phyloP scores from a whole-genome alignment of 1,139 yeast species.

The Diutina sp. region DNA sequence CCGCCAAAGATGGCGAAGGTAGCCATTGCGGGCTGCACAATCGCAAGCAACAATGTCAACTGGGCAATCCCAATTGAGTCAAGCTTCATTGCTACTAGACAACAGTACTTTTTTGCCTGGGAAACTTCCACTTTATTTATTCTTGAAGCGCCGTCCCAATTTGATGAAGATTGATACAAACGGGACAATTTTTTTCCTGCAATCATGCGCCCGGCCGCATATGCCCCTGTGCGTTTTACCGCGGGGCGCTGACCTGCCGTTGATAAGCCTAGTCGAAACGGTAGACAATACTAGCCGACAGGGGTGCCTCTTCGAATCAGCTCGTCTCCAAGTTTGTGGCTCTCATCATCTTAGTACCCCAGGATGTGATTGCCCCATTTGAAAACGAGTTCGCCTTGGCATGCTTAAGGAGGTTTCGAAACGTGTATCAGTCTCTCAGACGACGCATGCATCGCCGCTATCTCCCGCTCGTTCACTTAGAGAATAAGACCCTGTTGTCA shows the following conservation, averaged over 20 bases:
- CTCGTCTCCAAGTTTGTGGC: neutral
- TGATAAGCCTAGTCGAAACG: neutral
- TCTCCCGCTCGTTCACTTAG: no score
- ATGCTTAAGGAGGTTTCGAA: no score
- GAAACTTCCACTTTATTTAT: neutral
- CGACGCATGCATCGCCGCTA: no score
- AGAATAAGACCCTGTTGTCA: no score
- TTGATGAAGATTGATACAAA: neutral
- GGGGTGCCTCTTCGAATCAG: neutral
- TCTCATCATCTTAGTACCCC: neutral
- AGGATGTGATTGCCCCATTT: neutral
- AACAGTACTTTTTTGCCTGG: neutral
- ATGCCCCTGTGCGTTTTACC: neutral
- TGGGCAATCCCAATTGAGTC: slow-evolving; percentile 1
- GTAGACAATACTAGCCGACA: neutral
- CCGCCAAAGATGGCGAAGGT: neutral
- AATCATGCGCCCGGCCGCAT: neutral
- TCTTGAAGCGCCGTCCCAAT: neutral
- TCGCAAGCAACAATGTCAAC: slow-evolving; percentile 1
- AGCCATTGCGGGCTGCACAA: slow-evolving; percentile 1
- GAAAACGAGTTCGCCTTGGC: neutral
- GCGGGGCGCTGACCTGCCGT: neutral
- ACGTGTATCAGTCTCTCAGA: neutral
- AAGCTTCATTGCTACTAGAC: neutral
- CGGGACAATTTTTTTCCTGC: neutral